phyloP scores from a whole-genome alignment of 805 yeast species.

The Candida ovalis region DNA sequence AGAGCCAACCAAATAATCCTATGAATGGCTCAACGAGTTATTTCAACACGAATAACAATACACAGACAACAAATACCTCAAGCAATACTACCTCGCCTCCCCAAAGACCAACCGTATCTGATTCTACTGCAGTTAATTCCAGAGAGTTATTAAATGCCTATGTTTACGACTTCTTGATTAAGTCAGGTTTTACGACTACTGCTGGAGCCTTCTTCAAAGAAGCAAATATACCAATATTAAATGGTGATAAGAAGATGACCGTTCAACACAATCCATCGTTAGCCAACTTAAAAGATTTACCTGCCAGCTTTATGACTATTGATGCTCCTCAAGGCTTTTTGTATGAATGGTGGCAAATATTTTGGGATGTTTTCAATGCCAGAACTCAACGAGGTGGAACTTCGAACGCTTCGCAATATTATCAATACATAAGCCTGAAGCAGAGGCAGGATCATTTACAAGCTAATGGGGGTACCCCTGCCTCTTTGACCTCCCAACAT shows the following conservation, averaged over 20 bases:
- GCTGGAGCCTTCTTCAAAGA: constrained; percentile 74
- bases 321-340: constrained; percentile 87
- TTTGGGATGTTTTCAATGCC: constrained; percentile 91
- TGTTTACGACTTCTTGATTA: constrained; percentile 78
- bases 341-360: constrained; percentile 94
- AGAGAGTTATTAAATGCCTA: constrained; percentile 73
- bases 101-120: constrained; percentile 30
- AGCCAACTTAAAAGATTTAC: constrained; percentile 35
- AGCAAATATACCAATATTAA: constrained; percentile 59
- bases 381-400: constrained; percentile 65
- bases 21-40: not conserved
- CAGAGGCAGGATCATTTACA: constrained; percentile 55
- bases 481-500: constrained; percentile 18
- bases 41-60: constrained; percentile 2
- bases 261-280: not conserved
- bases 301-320: constrained; percentile 52
- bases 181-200: constrained; percentile 65
- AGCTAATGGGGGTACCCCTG: constrained; percentile 9
- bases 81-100: not conserved
- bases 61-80: not conserved
- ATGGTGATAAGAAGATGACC: constrained; percentile 21
- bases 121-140: constrained; percentile 47
- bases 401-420: constrained; percentile 64
- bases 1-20: not conserved
- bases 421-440: constrained; percentile 55